Conservation (phyloP, 2,329 filamentous ascomycete species). For the Botryotinia calthae region DNA sequence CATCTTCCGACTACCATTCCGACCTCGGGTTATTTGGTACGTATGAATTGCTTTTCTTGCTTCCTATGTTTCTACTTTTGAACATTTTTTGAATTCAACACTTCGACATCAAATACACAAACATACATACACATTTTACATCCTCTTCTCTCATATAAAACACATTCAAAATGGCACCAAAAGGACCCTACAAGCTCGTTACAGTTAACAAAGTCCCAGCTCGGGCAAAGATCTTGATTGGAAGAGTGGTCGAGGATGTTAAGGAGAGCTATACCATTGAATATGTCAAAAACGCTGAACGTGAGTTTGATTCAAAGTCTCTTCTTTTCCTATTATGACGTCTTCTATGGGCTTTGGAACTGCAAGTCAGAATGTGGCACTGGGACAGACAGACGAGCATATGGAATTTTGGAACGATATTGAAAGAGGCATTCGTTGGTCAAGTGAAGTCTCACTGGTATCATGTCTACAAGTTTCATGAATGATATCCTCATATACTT, state of each 20-base stretch:
- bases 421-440: fast-evolving
- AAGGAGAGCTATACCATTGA: constrained; percentile 63
- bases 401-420: background rate
- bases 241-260: constrained; percentile 57
- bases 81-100: too few species aligned
- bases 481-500: background rate
- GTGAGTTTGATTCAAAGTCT: constrained; percentile 42
- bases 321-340: background rate
- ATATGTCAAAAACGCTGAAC: constrained; percentile 60
- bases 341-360: background rate
- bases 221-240: constrained; percentile 60
- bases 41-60: background rate
- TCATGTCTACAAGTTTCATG: background rate
- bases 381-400: background rate
- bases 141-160: background rate
- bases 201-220: constrained; percentile 69
- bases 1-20: background rate
- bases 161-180: constrained; percentile 37
- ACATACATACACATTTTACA: background rate
- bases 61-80: background rate
- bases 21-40: background rate
- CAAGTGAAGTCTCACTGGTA: background rate
- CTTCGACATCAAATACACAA: background rate
- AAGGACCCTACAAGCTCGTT: constrained; percentile 60
- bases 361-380: too few species aligned